Evolutionary conservation across 1,284 basidiomycete species (phyloP), one percentile per base, ranked within the genome.

Genomic region (Marasmius fiardii): DNA sequence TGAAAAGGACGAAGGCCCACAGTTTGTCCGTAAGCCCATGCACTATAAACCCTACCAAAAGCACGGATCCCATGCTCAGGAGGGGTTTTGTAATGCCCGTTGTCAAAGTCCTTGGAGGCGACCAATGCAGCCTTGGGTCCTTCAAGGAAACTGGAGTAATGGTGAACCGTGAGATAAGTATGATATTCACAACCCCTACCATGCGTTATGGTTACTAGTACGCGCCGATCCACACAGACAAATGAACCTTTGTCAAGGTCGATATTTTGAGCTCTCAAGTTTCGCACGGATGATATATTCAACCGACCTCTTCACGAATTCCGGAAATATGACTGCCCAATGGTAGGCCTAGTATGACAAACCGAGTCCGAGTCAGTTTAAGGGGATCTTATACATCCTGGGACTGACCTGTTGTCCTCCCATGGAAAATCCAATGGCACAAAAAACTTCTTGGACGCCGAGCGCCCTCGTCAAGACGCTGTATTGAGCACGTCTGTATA

Each of bases 361-460:
- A 12, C 12, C 2, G 43, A 47, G 21, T 37, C 35, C 20, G 33
- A 21, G 39, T 21, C 63, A 34, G 59, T 41, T 45, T 56, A 18
- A 60, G 65, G 20, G 61, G 66, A 14, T 37, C 10, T 33, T 28
- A 10, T 16, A 11, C 34, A 33, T 20, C 44, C 10, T 31, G 24
- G 37, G 59, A 67, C 61, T 62, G 23, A 69, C 81, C 72, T 82
- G 81, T 63, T 83, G 82, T 1, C 75, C 83, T 39, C 82, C 81
- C 82, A 85, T 85, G 7, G 81, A 84, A 63, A 85, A 85, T 0
- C 81, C 82, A 18, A 83, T 72, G 24, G 77, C 81, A 44, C 77
- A 75, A 55, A 71, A 74, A 0, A 81, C 66, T 60, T 81, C 78
- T 50, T 74, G 67, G 18, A 85, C 67, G 4, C 75, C 75, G 5